Evolutionary conservation across 2,329 filamentous ascomycete species (phyloP).

Genomic region (Aureobasidium lini): DNA sequence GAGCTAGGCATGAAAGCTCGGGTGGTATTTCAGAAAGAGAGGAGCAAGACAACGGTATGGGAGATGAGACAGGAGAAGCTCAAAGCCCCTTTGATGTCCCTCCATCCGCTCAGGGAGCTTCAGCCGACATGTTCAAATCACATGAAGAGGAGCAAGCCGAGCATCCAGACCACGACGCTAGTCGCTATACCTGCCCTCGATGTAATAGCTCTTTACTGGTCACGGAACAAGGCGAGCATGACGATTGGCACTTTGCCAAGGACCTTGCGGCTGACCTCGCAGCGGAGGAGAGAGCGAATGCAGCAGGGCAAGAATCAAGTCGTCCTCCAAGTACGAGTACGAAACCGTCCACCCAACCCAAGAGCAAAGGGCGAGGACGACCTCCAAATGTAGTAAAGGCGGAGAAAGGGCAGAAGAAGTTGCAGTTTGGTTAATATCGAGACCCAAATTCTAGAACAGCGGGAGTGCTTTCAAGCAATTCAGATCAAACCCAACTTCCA

Average conservation of each 20-base stretch:
- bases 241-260: slow-evolving; percentile 92
- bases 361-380: slow-evolving; percentile 28
- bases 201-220: slow-evolving; percentile 44
- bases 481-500: background rate
- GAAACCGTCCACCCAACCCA: slow-evolving; percentile 1
- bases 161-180: slow-evolving; percentile 15
- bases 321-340: slow-evolving; percentile 7
- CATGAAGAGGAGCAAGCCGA: slow-evolving; percentile 1
- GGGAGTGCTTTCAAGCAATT: background rate
- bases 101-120: background rate
- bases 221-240: slow-evolving; percentile 61
- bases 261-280: slow-evolving; percentile 75
- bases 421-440: slow-evolving; percentile 33
- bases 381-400: slow-evolving; percentile 26
- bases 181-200: slow-evolving; percentile 50
- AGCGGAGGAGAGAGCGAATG: slow-evolving; percentile 46
- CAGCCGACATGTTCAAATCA: background rate
- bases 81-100: slow-evolving; percentile 3
- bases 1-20: slow-evolving; percentile 18
- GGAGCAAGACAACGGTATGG: background rate
- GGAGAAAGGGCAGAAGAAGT: slow-evolving; percentile 39
- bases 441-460: background rate
- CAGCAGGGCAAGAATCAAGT: slow-evolving; percentile 18
- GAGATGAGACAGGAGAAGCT: background rate
- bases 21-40: slow-evolving; percentile 14